Conservation (phyloP, 768 basidiomycete genomes). For the Collybia mongolica region DNA sequence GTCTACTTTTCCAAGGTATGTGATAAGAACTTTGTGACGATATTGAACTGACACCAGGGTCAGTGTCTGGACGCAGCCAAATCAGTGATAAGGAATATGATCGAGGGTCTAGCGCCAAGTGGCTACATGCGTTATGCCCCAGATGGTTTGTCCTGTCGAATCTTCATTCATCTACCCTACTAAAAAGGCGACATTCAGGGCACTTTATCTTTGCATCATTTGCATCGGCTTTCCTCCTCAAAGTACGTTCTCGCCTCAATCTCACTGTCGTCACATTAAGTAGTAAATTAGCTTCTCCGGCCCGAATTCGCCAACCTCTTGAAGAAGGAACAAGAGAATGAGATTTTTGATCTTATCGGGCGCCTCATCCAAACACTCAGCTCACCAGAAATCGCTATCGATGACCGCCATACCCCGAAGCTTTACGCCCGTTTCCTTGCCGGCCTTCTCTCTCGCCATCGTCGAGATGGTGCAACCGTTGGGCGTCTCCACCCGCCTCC, state of each 20-base stretch:
- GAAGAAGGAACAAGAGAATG: conserved; percentile 58
- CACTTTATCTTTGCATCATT: conserved; percentile 81
- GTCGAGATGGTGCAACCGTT: conserved; percentile 63
- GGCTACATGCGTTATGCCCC: conserved; percentile 80
- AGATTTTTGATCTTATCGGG: conserved; percentile 72
- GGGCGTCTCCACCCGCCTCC: conserved; percentile 54
- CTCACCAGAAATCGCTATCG: conserved; percentile 73
- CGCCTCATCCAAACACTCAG: conserved; percentile 71
- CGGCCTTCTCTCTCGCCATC: conserved; percentile 65
- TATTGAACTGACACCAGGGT: neutral
- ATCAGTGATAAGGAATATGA: conserved; percentile 61
- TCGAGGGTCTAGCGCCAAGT: conserved; percentile 62
- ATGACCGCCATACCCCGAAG: conserved; percentile 78
- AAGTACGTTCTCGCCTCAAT: conserved; percentile 39
- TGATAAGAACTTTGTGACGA: neutral
- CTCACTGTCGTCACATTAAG: neutral
- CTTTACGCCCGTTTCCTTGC: conserved; percentile 80
- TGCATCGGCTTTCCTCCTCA: conserved; percentile 80
- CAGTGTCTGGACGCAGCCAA: conserved; percentile 75
- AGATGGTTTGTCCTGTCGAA: conserved; percentile 49
- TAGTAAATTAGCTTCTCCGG: conserved; percentile 52
- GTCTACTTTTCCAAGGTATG: conserved; percentile 68
- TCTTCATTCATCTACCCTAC: neutral
- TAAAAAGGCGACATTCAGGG: conserved; percentile 31
- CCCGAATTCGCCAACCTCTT: conserved; percentile 71